A percentile compares a stretch with the other conserved stretches of the same genome.
These are phyloP conservation scores for Nephelium lappaceum DNA, from an alignment of 345 rosid species.

Conservation along the genomic window DNA sequence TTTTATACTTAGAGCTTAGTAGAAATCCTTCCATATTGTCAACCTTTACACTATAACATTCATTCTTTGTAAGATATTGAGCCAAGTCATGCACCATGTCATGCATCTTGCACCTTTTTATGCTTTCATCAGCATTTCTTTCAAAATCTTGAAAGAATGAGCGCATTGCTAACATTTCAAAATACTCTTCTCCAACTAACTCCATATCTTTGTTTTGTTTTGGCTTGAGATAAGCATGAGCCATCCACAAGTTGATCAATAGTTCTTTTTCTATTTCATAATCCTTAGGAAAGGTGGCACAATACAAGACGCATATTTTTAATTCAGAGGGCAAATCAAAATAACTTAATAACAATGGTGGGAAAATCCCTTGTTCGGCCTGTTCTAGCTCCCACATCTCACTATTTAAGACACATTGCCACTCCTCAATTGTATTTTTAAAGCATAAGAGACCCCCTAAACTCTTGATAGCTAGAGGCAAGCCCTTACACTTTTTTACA, in stretches of 20 bases:
- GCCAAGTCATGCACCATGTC: slow-evolving; percentile 3
- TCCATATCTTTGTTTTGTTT: not conserved
- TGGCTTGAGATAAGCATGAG: not conserved
- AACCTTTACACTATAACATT: not conserved
- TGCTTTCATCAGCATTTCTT: no score
- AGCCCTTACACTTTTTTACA: not conserved
- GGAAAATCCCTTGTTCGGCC: not conserved
- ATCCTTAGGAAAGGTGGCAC: not conserved
- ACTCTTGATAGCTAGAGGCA: not conserved
- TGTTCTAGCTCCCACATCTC: not conserved
- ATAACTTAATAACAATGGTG: not conserved
- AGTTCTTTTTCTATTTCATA: not conserved
- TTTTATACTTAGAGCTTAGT: not conserved
- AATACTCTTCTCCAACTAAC: not conserved
- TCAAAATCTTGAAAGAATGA: slow-evolving; percentile 9
- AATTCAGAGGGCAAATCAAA: not conserved
- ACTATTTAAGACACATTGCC: not conserved
- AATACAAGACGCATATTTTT: not conserved
- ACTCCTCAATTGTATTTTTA: not conserved
- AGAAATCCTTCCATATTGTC: not conserved
- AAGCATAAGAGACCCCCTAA: not conserved
- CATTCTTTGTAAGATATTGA: not conserved
- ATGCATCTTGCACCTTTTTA: not conserved
- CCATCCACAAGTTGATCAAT: not conserved
- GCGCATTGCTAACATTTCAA: not conserved